Base-by-base conservation (phyloP, 1,284 basidiomycete genomes). In the Apiotrichum brassicae region DNA sequence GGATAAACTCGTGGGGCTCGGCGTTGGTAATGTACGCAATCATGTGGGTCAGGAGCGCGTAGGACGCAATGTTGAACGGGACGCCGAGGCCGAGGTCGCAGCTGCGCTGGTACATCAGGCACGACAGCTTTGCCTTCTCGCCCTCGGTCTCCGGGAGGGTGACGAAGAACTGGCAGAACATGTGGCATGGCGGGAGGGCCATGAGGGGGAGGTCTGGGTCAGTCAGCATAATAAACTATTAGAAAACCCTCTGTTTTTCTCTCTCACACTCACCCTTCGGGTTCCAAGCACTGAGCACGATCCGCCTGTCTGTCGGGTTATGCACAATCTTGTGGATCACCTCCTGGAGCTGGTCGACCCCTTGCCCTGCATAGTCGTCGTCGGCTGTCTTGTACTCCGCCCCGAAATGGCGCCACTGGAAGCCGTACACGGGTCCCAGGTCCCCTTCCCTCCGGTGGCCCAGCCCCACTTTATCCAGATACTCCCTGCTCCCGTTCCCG, bases 111-210 rank as follows among this genome's bases (percentile, higher is more conserved):
- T 87, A 97, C 91, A 98, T 95, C 46, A 97, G 80, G 70, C 93
- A 97, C 14, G 86, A 91, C 32, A 98, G 83, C 56, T 81, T 82
- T 2, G 85, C 86, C 56, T 82, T 83, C 19, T 48, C 43, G 19
- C 30, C 46, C 20, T 37, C 37, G 5, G 74, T 66, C 9, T 80
- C 73, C 0, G 89, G 59, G 26, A 93, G 82, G 61, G 89, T 86
- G 32, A 98, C 94, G 76, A 90, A 97, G 79, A 98, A 98, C 68
- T 98, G 94, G 75, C 91, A 95, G 71, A 98, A 85, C 82, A 97
- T 87, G 75, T 98, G 95, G 72, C 94, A 98, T 0, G 94, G 94
- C 0, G 94, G 95, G 0, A 98, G 82, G 0, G 95, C 95, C 94
- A 98, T 98, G 39, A 82, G 77, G 0, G 82, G 79, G 25, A 98